Evolutionary conservation across 1,284 basidiomycete genomes (phyloP).

Genomic region (Cutaneotrichosporon sp.): DNA sequence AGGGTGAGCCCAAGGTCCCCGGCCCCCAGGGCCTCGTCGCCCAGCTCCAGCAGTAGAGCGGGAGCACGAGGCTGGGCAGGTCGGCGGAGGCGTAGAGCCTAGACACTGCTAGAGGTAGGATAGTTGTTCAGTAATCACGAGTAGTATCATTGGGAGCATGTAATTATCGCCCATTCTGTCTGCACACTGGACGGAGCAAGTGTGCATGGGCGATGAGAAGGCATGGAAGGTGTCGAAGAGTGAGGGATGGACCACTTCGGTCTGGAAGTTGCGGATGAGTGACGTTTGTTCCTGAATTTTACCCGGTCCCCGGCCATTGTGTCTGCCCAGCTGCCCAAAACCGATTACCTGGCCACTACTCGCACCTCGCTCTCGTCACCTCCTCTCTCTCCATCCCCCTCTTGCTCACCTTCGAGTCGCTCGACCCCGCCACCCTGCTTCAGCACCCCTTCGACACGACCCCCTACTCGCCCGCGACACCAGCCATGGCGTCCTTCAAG

Average conservation of each 20-base stretch:
- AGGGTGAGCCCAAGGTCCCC: conserved; percentile 32
- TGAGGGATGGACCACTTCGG: no score
- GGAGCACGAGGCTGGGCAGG: not conserved
- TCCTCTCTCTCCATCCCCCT: not conserved
- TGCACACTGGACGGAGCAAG: no score
- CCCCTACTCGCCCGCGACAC: conserved; percentile 1
- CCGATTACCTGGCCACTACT: not conserved
- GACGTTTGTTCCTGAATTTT: not conserved
- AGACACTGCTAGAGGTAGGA: conserved; percentile 5
- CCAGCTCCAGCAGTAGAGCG: conserved; percentile 13
- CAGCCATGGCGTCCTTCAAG: conserved; percentile 28
- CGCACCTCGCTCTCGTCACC: no score
- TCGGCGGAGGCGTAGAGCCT: not conserved
- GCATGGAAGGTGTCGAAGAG: not conserved
- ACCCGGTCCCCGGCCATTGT: not conserved
- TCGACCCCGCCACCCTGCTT: conserved; percentile 2
- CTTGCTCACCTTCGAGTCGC: no score
- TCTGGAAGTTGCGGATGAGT: no score
- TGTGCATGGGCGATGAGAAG: no score
- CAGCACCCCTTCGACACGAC: conserved; percentile 12
- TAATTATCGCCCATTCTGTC: not conserved
- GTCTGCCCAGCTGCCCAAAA: not conserved
- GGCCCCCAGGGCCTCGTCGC: conserved; percentile 30
- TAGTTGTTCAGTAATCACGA: not conserved
- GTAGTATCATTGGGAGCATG: conserved; percentile 9